Percentiles rank a stretch among this genome's conserved stretches.
Conservation (phyloP, 2,329 filamentous ascomycete genomes). For the Tolypocladium inflatum region DNA sequence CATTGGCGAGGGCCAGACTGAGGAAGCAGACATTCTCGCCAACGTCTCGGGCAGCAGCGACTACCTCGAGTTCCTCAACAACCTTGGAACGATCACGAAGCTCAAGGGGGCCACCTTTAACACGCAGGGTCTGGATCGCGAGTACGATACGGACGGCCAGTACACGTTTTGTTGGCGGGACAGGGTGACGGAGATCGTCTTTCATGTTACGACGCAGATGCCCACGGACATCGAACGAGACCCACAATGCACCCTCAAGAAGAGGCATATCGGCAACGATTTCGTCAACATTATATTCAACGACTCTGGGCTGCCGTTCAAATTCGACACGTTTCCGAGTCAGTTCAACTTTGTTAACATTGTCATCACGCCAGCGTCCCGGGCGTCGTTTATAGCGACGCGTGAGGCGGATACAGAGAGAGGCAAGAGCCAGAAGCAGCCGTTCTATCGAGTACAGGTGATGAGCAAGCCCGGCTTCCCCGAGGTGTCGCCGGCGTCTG, state of each 20-base stretch:
- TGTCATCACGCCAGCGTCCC: conserved; percentile 81
- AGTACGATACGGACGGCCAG: conserved; percentile 70
- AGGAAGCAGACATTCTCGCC: conserved; percentile 74
- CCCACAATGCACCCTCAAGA: conserved; percentile 71
- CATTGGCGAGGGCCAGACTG: conserved; percentile 75
- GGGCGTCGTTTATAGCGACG: conserved; percentile 63
- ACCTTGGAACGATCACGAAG: conserved; percentile 71
- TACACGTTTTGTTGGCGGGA: conserved; percentile 93
- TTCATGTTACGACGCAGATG: conserved; percentile 96
- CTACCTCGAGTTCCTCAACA: conserved; percentile 76
- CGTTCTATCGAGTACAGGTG: conserved; percentile 82
- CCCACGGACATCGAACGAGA: conserved; percentile 75
- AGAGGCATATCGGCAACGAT: conserved; percentile 92
- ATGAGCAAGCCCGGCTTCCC: conserved; percentile 85
- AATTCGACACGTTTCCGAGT: conserved; percentile 85
- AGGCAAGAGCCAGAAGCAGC: conserved; percentile 28
- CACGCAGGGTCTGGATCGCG: conserved; percentile 78
- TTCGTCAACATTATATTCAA: conserved; percentile 99
- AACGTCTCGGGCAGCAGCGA: conserved; percentile 82
- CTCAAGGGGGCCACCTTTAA: conserved; percentile 83
- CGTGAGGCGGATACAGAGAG: conserved; percentile 31
- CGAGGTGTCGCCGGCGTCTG: conserved; percentile 79
- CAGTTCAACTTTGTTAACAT: conserved; percentile 98
- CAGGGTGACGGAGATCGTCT: conserved; percentile 87
- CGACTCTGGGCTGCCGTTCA: conserved; percentile 81